Base-by-base conservation (phyloP, 352 stramenopile genomes). In the Peronospora farinosa region DNA sequence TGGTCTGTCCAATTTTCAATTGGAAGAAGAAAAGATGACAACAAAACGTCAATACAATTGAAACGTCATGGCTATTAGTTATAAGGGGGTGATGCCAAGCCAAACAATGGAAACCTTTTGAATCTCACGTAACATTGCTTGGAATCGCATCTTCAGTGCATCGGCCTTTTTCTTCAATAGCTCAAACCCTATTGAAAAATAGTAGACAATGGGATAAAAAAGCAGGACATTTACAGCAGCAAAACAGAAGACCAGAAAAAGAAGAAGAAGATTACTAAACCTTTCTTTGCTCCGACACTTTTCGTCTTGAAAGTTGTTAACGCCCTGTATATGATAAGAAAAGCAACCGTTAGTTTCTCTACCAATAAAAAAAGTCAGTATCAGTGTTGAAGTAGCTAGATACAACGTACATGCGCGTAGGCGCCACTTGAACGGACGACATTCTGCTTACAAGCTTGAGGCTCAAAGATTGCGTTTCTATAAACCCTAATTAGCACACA, bases 131-230 rank as follows among this genome's bases (percentile, higher is more conserved):
- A 95, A 62, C 72, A 95, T 89, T 43, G 76, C 69, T 55, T 92
- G 80, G 63, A 95, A 96, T n/a, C 91, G 74, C 57, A 97, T 96
- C 82, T 98, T 99, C 17, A 99, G 81, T 8, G 97, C 97, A 63
- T 99, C 97, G 1, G 96, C 95, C 74, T 99, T 99, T 80, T 99
- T 99, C 74, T 95, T 95, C 30, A 95, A 63, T 41, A 94, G 50
- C 48, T 92, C 80, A 67, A 83, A 89, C n/a, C 78, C 78, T 89
- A 53, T 32, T 48, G 23, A 28, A 8, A 50, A 11, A 15, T 25
- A 19, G 25, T 32, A 27, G 28, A 41, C 5, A 21, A 21, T 3
- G 19, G 1, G 3, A 21, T 21, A 11, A 30, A 9, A 17, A 32
- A 1, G 1, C 27, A 7, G 7, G 27, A 11, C 9, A 4, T 7